Evolutionary conservation across 208 protist species (phyloP), one percentile per base, ranked within the genome.

Genomic region (Acanthamoeba royreba): DNA sequence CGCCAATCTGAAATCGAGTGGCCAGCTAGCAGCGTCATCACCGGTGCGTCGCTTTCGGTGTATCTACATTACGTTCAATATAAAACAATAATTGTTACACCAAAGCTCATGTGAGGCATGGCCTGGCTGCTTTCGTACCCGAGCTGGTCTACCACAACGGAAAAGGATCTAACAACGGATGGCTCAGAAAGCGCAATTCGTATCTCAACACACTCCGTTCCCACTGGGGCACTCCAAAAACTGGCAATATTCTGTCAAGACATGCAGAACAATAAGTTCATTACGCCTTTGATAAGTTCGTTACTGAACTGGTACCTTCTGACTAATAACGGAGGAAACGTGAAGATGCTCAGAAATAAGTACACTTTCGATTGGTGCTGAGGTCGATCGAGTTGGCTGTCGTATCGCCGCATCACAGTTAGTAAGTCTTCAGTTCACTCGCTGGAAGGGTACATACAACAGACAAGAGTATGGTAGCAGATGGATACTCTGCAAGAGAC

Each of bases 281-380:
- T n/a, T n/a, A n/a, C n/a, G n/a, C n/a, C n/a, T n/a, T n/a, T n/a
- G n/a, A n/a, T n/a, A n/a, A n/a, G n/a, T n/a, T n/a, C n/a, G n/a
- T n/a, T n/a, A n/a, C n/a, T n/a, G n/a, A n/a, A n/a, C n/a, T n/a
- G 0, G 15, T 53, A 83, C 72, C 72, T 25, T 17, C 5, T 83
- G 43, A 15, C 42, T 47, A 22, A 90, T 43, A 38, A 90, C 15
- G 55, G 83, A 61, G 11, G 83, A 90, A 31, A 90, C 47, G 3
- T 66, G 83, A 15, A 90, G 83, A 35, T 61, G 47, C 40, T 90
- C 83, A 42, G 83, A 52, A 28, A 90, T 38, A 9, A 90, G 35
- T 22, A 90, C 33, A 42, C 43, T 90, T 66, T 90, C 83, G 33
- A 90, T 90, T 38, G 83, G 83, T 22, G 83, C 83, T 3, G 83